A percentile compares a stretch with the other conserved stretches of the same genome.
Conservation (phyloP, 2,329 filamentous ascomycete species). For the Verticillium nonalfalfae region DNA sequence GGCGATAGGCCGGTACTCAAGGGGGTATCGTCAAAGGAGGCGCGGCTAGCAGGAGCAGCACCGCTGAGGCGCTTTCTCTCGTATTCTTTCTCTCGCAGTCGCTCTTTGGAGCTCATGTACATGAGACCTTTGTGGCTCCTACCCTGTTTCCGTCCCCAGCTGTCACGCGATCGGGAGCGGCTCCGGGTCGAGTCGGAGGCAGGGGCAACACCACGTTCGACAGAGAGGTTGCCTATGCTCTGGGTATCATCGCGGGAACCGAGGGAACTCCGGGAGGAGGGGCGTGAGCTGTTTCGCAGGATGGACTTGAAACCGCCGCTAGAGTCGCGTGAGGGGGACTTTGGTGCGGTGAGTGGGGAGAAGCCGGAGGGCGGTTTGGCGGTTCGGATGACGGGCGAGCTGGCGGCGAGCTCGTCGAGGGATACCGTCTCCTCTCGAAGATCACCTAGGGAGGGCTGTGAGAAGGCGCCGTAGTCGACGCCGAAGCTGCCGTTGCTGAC, state of each 20-base stretch:
- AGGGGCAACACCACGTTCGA: slow-evolving; percentile 48
- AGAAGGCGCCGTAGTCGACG: slow-evolving; percentile 66
- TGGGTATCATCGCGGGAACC: slow-evolving; percentile 50
- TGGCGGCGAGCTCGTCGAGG: slow-evolving; percentile 54
- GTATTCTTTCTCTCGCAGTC: slow-evolving; percentile 53
- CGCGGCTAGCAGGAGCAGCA: slow-evolving; percentile 23
- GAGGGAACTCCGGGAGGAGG: slow-evolving; percentile 52
- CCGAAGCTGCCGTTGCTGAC: slow-evolving; percentile 50
- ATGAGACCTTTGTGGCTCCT: slow-evolving; percentile 54
- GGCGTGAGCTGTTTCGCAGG: slow-evolving; percentile 50
- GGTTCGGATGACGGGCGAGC: slow-evolving; percentile 71
- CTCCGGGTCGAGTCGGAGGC: slow-evolving; percentile 36
- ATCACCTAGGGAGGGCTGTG: slow-evolving; percentile 42
- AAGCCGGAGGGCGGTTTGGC: slow-evolving; percentile 74
- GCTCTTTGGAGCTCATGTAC: slow-evolving; percentile 70
- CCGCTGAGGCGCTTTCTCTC: slow-evolving; percentile 53
- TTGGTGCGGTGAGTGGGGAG: slow-evolving; percentile 62
- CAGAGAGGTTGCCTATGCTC: slow-evolving; percentile 59
- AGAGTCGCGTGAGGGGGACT: slow-evolving; percentile 42
- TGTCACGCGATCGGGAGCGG: slow-evolving; percentile 51
- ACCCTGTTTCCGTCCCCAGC: slow-evolving; percentile 52
- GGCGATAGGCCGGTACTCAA: slow-evolving; percentile 14
- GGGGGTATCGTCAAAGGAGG: slow-evolving; percentile 27
- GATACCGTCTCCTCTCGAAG: slow-evolving; percentile 38
- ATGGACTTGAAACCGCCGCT: slow-evolving; percentile 51